Percentiles rank a stretch among this genome's conserved stretches.
Evolutionary conservation across 2,329 filamentous ascomycete species (phyloP).

Genomic region (Fusarium luffae): DNA sequence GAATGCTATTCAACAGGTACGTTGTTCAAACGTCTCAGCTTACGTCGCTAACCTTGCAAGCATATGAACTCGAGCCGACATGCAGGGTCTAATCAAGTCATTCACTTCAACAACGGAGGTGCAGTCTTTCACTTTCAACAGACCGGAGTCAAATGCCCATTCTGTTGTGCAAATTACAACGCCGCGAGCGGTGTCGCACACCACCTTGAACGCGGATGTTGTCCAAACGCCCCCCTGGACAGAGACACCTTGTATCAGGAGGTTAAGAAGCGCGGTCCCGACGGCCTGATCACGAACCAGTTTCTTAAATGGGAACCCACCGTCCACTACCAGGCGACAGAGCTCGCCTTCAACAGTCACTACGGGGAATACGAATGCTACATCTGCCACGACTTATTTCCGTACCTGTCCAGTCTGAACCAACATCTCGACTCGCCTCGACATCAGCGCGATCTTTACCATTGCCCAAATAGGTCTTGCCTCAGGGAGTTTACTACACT

Average conservation of each 20-base stretch:
- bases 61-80: not conserved
- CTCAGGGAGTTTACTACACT: slow-evolving; percentile 53
- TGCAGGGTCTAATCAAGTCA: not conserved
- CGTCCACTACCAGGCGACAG: slow-evolving; percentile 53
- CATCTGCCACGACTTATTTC: slow-evolving; percentile 62
- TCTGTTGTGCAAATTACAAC: slow-evolving; percentile 59
- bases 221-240: slow-evolving; percentile 59
- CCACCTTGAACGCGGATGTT: slow-evolving; percentile 68
- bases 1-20: slow-evolving; percentile 5
- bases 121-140: not conserved
- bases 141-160: slow-evolving; percentile 59
- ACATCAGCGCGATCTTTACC: slow-evolving; percentile 54
- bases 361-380: slow-evolving; percentile 46
- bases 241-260: slow-evolving; percentile 60
- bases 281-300: slow-evolving; percentile 62
- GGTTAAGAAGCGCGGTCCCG: slow-evolving; percentile 59
- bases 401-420: slow-evolving; percentile 52
- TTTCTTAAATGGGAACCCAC: slow-evolving; percentile 58
- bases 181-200: slow-evolving; percentile 65
- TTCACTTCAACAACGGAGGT: not conserved
- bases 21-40: not conserved
- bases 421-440: slow-evolving; percentile 64
- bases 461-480: slow-evolving; percentile 54
- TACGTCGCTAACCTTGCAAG: not conserved
- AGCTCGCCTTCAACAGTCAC: slow-evolving; percentile 54